Base-by-base conservation (phyloP, 129 eudicot species). In the Smallanthus sonchifolius region DNA sequence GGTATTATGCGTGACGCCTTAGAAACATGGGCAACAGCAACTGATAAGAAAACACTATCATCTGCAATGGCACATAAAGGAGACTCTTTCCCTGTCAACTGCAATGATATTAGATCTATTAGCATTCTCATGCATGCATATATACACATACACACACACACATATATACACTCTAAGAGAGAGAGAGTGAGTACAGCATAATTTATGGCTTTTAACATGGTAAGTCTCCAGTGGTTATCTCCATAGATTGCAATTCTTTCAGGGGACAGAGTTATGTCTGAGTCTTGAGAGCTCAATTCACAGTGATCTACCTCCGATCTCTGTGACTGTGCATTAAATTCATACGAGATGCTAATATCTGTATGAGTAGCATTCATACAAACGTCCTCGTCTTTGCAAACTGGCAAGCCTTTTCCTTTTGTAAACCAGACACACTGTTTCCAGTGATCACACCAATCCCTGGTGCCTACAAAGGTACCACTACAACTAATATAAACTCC, bases 381-480 rank as follows among this genome's bases (percentile, higher is more conserved):
- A 75, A 93, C 79, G 62, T 83, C 83, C 80, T 85, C 84, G 44
- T 84, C 88, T 80, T 81, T 86, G 71, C 72, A 34, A 37, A 93
- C 83, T 0, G 76, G 65, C 69, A 84, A 71, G 64, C 96, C 96
- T 57, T 87, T 70, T 44, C 82, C 83, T 64, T 86, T 88, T 73
- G 77, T 80, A 74, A 93, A 93, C 95, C 94, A 93, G 30, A 93
- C 92, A 81, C 89, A 86, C 75, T 93, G 98, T 69, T 93, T 93
- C 98, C 98, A 93, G 19, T 93, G 98, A 81, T 93, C 95, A 82
- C 98, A 86, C 98, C 98, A 93, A 75, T 87, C 72, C 44, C 84
- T 66, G 20, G 76, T 74, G 73, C 83, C 98, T 90, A 80, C 68
- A 76, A 32, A 69, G 47, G 65, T 63, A 78, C 34, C 47, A 17